Evolutionary conservation across 2,329 filamentous ascomycete species (phyloP), one percentile per base, ranked within the genome.

Genomic region (Scolecobasidium constrictum): DNA sequence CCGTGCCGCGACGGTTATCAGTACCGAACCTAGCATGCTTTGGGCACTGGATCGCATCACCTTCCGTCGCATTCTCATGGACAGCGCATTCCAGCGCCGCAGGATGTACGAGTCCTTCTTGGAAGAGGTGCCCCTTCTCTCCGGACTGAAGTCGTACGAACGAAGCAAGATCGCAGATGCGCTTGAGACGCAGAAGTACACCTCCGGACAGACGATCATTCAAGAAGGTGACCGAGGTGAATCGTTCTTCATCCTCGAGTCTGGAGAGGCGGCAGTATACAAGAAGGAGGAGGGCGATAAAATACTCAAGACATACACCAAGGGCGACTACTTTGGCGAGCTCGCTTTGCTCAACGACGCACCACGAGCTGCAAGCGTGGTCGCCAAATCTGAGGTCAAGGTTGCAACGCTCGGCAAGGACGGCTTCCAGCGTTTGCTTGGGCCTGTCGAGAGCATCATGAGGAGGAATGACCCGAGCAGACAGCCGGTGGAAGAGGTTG

Each of bases 101-200:
- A 84, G 90, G 56, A 90, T 96, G 81, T 96, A 96, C 64, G 92
- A 98, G 66, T 86, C 80, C 52, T 96, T 98, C 70, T 72, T 98
- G 17, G 88, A 94, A 60, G 87, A 94, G 59, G 92, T 96, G 2
- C 86, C 86, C 0, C 72, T 96, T 21, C 75, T 98, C 19, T 74
- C 81, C 3, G 81, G 78, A 17, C 73, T 98, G 44, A 94, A 88
- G 35, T 75, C 84, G 0, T 96, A 96, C 62, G 92, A 98, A 66
- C 81, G 92, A 46, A 86, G 86, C 56, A 98, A 98, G 71, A 95
- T 98, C 60, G 90, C 92, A 47, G 92, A 96, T 64, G 90, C 92
- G 2, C 72, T 98, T 44, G 88, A 96, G 61, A 92, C 88, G 7
- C 78, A 82, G 60, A 95, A 94, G 56, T 94, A 82, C 59, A 73